Conservation (phyloP, 345 rosid genomes). For the Reutealis trisperma region DNA sequence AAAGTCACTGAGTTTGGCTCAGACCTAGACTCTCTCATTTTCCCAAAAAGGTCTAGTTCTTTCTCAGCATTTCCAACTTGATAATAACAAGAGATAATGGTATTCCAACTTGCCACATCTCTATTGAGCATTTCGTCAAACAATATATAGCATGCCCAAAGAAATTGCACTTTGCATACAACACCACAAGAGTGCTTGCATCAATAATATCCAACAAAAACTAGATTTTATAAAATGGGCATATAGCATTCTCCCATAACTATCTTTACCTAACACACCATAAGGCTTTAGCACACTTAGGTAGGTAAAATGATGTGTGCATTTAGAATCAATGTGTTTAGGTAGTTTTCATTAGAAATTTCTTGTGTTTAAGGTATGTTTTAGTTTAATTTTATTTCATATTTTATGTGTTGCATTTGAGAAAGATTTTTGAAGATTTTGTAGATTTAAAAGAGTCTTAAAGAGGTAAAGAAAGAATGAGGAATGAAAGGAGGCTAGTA, state of each 20-base stretch:
- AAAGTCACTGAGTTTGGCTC: slow-evolving; percentile 63
- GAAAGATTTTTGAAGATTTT: no score
- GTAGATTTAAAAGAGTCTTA: no score
- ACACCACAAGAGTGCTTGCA: slow-evolving; percentile 51
- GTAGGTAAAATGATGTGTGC: no score
- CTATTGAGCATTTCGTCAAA: slow-evolving; percentile 73
- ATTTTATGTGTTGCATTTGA: no score
- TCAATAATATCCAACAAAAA: slow-evolving; percentile 52
- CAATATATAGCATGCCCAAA: slow-evolving; percentile 41
- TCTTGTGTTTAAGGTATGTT: no score
- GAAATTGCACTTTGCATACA: slow-evolving; percentile 54
- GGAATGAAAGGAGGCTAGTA: no score
- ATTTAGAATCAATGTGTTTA: no score
- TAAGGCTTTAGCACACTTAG: slow-evolving; percentile 66
- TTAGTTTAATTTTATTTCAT: no score
- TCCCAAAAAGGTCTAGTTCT: slow-evolving; percentile 51
- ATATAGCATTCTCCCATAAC: slow-evolving; percentile 53
- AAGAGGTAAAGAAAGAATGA: no score
- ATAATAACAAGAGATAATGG: slow-evolving; percentile 65
- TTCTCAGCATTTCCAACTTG: slow-evolving; percentile 62
- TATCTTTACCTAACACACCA: slow-evolving; percentile 48
- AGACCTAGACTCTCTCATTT: slow-evolving; percentile 55
- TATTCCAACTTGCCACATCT: slow-evolving; percentile 71
- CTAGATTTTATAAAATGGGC: slow-evolving; percentile 54
- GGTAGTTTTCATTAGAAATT: no score